Conservation (phyloP, 1,284 basidiomycete species). For the Leccinum variabile region DNA sequence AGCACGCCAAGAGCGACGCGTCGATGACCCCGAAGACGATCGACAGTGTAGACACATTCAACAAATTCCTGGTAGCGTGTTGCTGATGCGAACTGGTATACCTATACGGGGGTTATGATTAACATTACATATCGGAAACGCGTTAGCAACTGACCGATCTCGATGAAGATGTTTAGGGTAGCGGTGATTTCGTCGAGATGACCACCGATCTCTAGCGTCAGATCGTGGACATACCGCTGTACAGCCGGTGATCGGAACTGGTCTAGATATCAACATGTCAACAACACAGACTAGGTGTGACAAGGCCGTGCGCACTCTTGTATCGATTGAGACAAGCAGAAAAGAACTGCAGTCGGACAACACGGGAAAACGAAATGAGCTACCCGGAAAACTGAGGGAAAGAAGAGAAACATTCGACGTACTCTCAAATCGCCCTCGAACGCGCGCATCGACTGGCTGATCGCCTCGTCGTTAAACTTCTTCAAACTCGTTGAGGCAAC, state of each 20-base stretch:
- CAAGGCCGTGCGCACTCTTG: slow-evolving; percentile 17
- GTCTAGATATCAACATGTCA: slow-evolving; percentile 15
- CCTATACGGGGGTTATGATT: slow-evolving; percentile 37
- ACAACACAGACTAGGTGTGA: slow-evolving; percentile 18
- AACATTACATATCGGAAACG: not conserved
- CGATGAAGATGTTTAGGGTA: slow-evolving; percentile 50
- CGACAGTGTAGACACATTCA: slow-evolving; percentile 57
- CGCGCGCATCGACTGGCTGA: slow-evolving; percentile 48
- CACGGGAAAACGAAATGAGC: not conserved
- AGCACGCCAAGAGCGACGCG: slow-evolving; percentile 53
- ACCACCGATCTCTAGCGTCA: slow-evolving; percentile 50
- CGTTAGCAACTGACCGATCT: slow-evolving; percentile 43
- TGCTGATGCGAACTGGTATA: slow-evolving; percentile 37
- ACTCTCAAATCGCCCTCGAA: slow-evolving; percentile 54
- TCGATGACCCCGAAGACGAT: slow-evolving; percentile 59
- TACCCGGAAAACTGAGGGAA: not conserved
- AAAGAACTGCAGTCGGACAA: slow-evolving; percentile 27
- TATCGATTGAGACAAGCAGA: slow-evolving; percentile 31
- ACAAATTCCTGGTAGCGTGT: slow-evolving; percentile 49
- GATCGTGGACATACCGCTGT: slow-evolving; percentile 55
- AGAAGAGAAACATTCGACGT: not conserved
- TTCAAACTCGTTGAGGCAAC: slow-evolving; percentile 53
- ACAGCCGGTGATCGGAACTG: slow-evolving; percentile 54
- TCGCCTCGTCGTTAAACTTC: slow-evolving; percentile 54
- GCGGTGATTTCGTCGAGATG: slow-evolving; percentile 53